Conservation (phyloP, 768 basidiomycete genomes). For the Royoungia palumana region DNA sequence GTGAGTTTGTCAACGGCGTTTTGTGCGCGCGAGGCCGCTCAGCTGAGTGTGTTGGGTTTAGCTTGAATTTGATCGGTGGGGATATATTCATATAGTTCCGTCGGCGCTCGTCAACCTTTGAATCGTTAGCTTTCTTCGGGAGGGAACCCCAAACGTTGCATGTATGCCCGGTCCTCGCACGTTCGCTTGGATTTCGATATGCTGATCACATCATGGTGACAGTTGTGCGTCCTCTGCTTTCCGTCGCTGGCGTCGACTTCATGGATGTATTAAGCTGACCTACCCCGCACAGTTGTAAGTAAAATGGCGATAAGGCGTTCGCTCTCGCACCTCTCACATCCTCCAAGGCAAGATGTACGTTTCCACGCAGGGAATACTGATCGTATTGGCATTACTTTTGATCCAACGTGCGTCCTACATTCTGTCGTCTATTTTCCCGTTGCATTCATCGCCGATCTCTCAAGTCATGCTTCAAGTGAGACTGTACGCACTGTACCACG, state of each 20-base stretch:
- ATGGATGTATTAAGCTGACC: background rate
- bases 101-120: background rate
- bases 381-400: background rate
- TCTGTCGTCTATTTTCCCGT: no score
- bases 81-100: background rate
- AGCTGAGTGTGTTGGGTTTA: background rate
- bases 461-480: slow-evolving; percentile 14
- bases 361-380: background rate
- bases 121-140: slow-evolving; percentile 13
- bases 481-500: slow-evolving; percentile 8
- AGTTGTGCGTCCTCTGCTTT: slow-evolving; percentile 14
- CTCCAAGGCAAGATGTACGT: slow-evolving; percentile 10
- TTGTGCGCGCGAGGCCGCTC: background rate
- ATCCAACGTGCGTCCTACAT: slow-evolving; percentile 5
- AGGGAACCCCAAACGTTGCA: background rate
- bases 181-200: background rate
- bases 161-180: slow-evolving; percentile 3
- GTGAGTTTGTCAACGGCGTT: slow-evolving; percentile 5
- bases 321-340: background rate
- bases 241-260: background rate
- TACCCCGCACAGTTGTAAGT: slow-evolving; percentile 12
- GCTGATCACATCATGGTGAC: background rate
- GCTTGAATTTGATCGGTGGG: slow-evolving; percentile 15
- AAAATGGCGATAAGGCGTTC: background rate
- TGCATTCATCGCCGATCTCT: background rate